Evolutionary conservation across 345 rosid genomes (phyloP), one percentile per base, ranked within the genome.

Genomic region (Rhizophora mangle): DNA sequence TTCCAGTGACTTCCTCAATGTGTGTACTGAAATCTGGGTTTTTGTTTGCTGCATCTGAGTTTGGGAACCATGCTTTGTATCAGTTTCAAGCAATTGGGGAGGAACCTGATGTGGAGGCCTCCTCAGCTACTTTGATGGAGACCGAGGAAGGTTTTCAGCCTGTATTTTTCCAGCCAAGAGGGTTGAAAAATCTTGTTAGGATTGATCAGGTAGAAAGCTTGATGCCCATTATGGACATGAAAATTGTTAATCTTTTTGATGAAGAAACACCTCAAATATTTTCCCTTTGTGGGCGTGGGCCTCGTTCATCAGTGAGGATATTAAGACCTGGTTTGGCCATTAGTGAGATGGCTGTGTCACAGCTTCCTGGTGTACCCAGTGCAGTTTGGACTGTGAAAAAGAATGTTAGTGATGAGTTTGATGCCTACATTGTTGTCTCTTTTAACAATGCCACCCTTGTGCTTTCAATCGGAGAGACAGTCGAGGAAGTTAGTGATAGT

Each of bases 331-430:
- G 99, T 57, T 83, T 95, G 83, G 99, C 99, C 55, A 83, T 95
- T 66, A 86, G 88, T 60, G 99, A 95, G 82, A 95, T 92, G 98
- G 99, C 97, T 61, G 99, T 92, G 60, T 95, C 99, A 36, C 96
- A 85, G 92, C 99, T 95, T 80, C 99, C 99, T 71, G 99, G 98
- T 68, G 86, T 92, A 61, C 99, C 99, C 4, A 95, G 96, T 89
- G 99, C 99, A 31, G 98, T 92, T 53, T 95, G 99, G 99, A 95
- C 99, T 10, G 99, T 95, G 77, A 95, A 90, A 74, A 95, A 92
- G 87, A 95, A 83, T 68, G 78, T 78, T 39, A 86, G 72, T 68
- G 99, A 95, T 81, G 99, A 88, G 72, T 95, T 95, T 76, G 99
- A 95, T 80, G 99, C 99, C 0, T 95, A 92, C 68, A 95, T 95